Evolutionary conservation across 2,329 filamentous ascomycete genomes (phyloP).

Genomic region (Rasamsonia emersonii): DNA sequence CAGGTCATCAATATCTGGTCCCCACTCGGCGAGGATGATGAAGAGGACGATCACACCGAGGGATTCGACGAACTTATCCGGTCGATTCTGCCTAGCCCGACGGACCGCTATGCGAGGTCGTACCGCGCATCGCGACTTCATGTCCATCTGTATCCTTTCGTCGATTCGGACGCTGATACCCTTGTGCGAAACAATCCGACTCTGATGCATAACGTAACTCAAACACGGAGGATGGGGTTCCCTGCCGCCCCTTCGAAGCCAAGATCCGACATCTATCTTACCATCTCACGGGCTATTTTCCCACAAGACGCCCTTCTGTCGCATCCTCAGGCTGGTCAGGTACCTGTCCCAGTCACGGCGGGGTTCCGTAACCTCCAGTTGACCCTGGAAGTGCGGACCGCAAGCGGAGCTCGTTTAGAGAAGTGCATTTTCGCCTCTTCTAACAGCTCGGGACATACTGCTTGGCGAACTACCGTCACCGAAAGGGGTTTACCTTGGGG

Average conservation of each 20-base stretch:
- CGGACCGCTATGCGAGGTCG: constrained; percentile 67
- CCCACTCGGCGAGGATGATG: constrained; percentile 46
- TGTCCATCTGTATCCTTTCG: constrained; percentile 70
- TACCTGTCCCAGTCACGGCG: constrained; percentile 58
- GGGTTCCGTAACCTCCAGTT: constrained; percentile 72
- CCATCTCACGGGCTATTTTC: constrained; percentile 68
- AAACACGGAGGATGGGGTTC: constrained; percentile 86
- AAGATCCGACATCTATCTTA: constrained; percentile 91
- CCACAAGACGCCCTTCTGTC: constrained; percentile 56
- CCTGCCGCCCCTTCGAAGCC: constrained; percentile 81
- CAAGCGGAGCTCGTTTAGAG: constrained; percentile 72
- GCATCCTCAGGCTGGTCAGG: constrained; percentile 70
- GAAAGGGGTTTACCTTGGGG: constrained; percentile 78
- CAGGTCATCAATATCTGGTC: constrained; percentile 72
- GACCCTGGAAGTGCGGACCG: constrained; percentile 76
- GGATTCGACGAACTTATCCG: constrained; percentile 67
- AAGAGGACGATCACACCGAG: constrained; percentile 51
- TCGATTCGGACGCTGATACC: constrained; percentile 64
- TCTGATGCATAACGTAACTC: constrained; percentile 67
- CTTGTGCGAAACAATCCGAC: constrained; percentile 85
- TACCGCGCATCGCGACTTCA: constrained; percentile 67
- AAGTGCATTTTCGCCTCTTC: constrained; percentile 81
- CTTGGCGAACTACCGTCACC: constrained; percentile 77
- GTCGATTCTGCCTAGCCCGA: constrained; percentile 63
- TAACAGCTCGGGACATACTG: constrained; percentile 67